phyloP scores from a whole-genome alignment of 352 stramenopile species.

The Phytopythium aichiense region DNA sequence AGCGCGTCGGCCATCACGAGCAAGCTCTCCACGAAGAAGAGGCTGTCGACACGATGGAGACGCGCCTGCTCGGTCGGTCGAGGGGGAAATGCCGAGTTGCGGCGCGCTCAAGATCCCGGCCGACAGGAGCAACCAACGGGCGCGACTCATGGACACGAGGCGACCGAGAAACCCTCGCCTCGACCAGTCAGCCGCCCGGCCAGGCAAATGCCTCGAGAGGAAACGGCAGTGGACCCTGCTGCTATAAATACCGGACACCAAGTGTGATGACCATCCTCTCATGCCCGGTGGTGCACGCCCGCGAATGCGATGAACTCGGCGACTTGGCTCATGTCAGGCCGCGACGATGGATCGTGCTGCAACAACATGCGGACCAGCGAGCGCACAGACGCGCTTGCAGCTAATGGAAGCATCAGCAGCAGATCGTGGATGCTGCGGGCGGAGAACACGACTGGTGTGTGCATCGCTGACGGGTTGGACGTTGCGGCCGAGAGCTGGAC shows the following conservation, averaged over 20 bases:
- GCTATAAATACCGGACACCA: not conserved
- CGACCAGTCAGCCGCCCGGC: not conserved
- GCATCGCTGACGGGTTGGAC: constrained; percentile 5
- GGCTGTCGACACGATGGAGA: not conserved
- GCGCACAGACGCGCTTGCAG: constrained; percentile 31
- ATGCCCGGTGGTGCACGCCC: not conserved
- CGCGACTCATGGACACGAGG: constrained; percentile 3
- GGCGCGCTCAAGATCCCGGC: not conserved
- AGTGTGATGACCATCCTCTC: too few relatives aligned
- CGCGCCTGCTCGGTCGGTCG: not conserved
- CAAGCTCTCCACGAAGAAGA: not conserved
- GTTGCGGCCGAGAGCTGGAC: constrained; percentile 22
- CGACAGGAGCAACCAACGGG: not conserved
- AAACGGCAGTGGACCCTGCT: not conserved
- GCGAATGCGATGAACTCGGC: constrained; percentile 52
- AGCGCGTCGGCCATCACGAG: constrained; percentile 14
- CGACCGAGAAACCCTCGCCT: not conserved
- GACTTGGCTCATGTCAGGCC: constrained; percentile 55
- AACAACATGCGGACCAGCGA: constrained; percentile 65
- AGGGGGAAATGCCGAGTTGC: not conserved
- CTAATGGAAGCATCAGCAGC: constrained; percentile 40
- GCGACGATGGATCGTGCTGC: constrained; percentile 48
- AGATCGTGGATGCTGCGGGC: constrained; percentile 39
- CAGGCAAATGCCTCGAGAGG: not conserved
- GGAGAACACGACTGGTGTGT: constrained; percentile 25